Evolutionary conservation across 768 basidiomycete genomes (phyloP).

Genomic region (Coprinellus micaceus): DNA sequence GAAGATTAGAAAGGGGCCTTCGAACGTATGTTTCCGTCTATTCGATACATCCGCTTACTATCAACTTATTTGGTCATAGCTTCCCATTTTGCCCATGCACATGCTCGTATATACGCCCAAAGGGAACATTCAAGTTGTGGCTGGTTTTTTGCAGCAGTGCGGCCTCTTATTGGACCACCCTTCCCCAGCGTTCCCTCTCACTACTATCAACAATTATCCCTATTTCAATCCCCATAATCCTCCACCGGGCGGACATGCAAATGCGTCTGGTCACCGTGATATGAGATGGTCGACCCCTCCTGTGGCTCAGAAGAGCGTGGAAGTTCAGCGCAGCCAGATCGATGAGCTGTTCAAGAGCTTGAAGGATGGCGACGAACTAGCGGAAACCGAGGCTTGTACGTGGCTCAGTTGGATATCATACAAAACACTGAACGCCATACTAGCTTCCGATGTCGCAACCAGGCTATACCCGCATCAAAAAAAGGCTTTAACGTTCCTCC

Average conservation of each 20-base stretch:
- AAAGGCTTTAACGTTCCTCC: constrained; percentile 92
- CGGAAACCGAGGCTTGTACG: constrained; percentile 83
- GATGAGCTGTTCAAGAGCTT: constrained; percentile 91
- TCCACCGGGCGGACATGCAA: constrained; percentile 59
- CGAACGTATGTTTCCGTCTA: constrained; percentile 46
- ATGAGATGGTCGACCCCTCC: constrained; percentile 58
- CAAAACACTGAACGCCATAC: constrained; percentile 9
- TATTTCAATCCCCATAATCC: constrained; percentile 91
- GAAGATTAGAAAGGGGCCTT: constrained; percentile 62
- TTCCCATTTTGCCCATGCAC: constrained; percentile 78
- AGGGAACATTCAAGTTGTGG: constrained; percentile 83
- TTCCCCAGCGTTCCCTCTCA: constrained; percentile 57
- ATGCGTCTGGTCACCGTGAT: constrained; percentile 35
- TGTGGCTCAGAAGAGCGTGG: constrained; percentile 72
- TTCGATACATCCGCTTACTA: not conserved
- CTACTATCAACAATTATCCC: constrained; percentile 55
- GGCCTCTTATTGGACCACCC: constrained; percentile 81
- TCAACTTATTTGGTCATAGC: constrained; percentile 37
- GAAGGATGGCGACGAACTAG: constrained; percentile 81
- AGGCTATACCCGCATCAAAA: constrained; percentile 95
- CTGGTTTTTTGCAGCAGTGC: constrained; percentile 65
- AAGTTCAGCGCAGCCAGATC: constrained; percentile 89
- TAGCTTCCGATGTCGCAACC: constrained; percentile 74
- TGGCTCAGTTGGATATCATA: not conserved
- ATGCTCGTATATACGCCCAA: constrained; percentile 93